Percentiles rank a stretch among this genome's conserved stretches.
Evolutionary conservation across 768 basidiomycete genomes (phyloP).

Genomic region (Boletus reticuloceps): DNA sequence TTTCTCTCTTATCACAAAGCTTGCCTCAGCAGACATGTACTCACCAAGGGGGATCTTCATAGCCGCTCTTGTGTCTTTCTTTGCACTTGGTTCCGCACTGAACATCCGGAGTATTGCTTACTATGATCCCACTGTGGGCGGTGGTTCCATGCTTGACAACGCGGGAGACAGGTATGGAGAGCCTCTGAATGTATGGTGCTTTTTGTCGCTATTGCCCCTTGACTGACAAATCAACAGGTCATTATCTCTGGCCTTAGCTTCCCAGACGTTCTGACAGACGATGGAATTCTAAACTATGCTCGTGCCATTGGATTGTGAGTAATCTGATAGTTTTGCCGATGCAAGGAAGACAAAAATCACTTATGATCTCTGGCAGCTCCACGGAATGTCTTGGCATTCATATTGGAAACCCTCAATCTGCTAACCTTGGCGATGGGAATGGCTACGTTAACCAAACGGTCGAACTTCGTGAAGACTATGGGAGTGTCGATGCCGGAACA

Average conservation of each 20-base stretch:
- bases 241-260: constrained; percentile 67
- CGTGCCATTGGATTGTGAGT: constrained; percentile 62
- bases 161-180: constrained; percentile 39
- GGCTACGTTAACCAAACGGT: constrained; percentile 42
- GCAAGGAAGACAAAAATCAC: background rate
- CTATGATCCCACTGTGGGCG: constrained; percentile 32
- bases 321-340: background rate
- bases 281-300: constrained; percentile 57
- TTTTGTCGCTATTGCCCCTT: background rate
- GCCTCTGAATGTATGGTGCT: constrained; percentile 38
- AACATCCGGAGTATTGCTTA: constrained; percentile 25
- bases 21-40: background rate
- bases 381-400: constrained; percentile 39
- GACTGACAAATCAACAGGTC: constrained; percentile 32
- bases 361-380: constrained; percentile 25
- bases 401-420: constrained; percentile 33
- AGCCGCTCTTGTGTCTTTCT: background rate
- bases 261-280: constrained; percentile 50
- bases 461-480: constrained; percentile 44
- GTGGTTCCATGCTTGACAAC: constrained; percentile 46
- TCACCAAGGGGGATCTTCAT: background rate
- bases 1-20: background rate
- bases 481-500: constrained; percentile 33
- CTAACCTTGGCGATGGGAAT: constrained; percentile 48
- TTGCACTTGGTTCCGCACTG: constrained; percentile 1